Evolutionary conservation across 1,284 basidiomycete species (phyloP), one percentile per base, ranked within the genome.

Genomic region (Marasmius sp.): DNA sequence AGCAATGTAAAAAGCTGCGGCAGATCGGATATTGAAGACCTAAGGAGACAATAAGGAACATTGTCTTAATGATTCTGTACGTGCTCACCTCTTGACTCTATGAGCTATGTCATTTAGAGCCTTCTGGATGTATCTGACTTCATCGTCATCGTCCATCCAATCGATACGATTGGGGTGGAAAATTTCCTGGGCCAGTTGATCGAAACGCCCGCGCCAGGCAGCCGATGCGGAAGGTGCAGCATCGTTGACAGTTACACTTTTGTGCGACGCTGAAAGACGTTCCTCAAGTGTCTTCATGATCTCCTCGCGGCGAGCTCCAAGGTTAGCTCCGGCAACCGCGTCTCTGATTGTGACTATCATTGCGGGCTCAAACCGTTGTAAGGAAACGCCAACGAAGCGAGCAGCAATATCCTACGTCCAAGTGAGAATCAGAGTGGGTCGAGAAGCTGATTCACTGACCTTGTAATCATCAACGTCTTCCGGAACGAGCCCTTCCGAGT

Each of bases 101-200:
- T 64, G 69, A 52, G 71, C 71, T 11, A 84, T 66, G 41, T 78
- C 75, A 33, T 74, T 68, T 0, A 85, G 64, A 12, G 77, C 76
- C 47, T 75, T 71, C 41, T 70, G 66, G 27, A 71, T 68, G 49
- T 77, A 80, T 14, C 71, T 65, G 9, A 67, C 64, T 58, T 81
- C 77, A 41, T 74, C 71, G 48, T 82, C 79, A 50, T 80, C 77
- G 27, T 79, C 77, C 74, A 80, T 81, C 84, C 82, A 85, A 10
- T 74, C 67, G 7, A 81, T 66, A 3, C 76, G 70, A 51, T 78
- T 74, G 14, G 80, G 79, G 57, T 74, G 68, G 20, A 81, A 70
- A 41, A 86, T 71, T 0, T 68, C 68, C 65, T 77, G 71, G 2
- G 84, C 68, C 2, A 67, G 57, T 6, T 57, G 61, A 38, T 68